phyloP scores from a whole-genome alignment of 1,284 basidiomycete genomes.

The Cryptococcus sp. region DNA sequence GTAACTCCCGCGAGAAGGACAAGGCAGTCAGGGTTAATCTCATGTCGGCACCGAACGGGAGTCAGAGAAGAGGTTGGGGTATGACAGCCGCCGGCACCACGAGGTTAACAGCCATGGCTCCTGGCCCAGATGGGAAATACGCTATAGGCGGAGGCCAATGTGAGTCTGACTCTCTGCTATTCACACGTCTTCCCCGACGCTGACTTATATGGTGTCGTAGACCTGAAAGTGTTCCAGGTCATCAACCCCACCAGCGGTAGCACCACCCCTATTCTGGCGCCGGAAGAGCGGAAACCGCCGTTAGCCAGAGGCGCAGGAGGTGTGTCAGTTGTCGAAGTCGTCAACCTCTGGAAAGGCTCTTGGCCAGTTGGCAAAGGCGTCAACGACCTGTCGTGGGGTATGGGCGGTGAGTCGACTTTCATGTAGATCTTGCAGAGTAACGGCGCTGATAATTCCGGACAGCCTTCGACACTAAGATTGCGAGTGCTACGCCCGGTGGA shows the following conservation, averaged over 20 bases:
- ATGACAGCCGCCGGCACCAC: constrained; percentile 25
- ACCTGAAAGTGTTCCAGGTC: constrained; percentile 45
- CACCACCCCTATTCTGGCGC: constrained; percentile 17
- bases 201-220: constrained; percentile 25
- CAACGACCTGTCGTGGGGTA: constrained; percentile 75
- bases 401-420: constrained; percentile 62
- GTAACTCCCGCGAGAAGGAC: constrained; percentile 19
- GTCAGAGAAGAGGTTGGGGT: constrained; percentile 21
- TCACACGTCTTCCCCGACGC: not conserved
- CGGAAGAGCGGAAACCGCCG: constrained; percentile 11
- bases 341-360: constrained; percentile 50
- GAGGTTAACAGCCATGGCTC: constrained; percentile 46
- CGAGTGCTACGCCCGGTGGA: constrained; percentile 79
- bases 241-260: constrained; percentile 22
- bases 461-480: constrained; percentile 76
- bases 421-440: not conserved
- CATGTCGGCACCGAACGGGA: constrained; percentile 18
- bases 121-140: constrained; percentile 43
- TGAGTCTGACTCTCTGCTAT: constrained; percentile 25
- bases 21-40: constrained; percentile 37
- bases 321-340: constrained; percentile 42
- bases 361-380: constrained; percentile 48
- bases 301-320: constrained; percentile 45
- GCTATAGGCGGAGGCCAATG: constrained; percentile 51
- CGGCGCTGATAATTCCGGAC: constrained; percentile 1